Evolutionary conservation across 2,329 filamentous ascomycete genomes (phyloP).

Genomic region (Penicillium decumbens): DNA sequence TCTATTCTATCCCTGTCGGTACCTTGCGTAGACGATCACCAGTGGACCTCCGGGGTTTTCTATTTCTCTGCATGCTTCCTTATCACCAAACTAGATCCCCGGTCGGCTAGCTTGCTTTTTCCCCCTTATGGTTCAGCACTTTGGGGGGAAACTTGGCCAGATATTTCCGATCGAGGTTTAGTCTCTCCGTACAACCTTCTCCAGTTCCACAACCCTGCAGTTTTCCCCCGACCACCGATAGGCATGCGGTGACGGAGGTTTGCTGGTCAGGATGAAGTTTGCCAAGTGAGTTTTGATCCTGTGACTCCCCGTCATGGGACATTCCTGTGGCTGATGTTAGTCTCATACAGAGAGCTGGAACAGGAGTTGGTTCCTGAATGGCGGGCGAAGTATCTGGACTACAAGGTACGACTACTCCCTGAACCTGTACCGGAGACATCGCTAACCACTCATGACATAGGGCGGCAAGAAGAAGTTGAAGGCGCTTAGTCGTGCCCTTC

Average conservation of each 20-base stretch:
- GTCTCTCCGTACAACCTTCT: background rate
- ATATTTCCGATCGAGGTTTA: background rate
- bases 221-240: conserved; percentile 1
- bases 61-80: background rate
- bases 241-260: conserved; percentile 18
- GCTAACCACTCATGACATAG: conserved; percentile 35
- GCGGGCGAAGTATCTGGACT: conserved; percentile 89
- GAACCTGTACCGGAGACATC: background rate
- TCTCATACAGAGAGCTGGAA: conserved; percentile 63
- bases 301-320: conserved; percentile 7
- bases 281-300: conserved; percentile 49
- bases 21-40: conserved; percentile 1
- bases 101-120: background rate
- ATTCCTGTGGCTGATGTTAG: conserved; percentile 19
- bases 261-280: conserved; percentile 52
- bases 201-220: background rate
- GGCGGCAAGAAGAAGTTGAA: conserved; percentile 89
- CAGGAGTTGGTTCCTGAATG: conserved; percentile 89
- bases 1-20: background rate
- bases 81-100: background rate
- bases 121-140: background rate
- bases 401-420: conserved; percentile 59
- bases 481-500: conserved; percentile 67
- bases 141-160: background rate
- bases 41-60: background rate